Conservation (phyloP, 345 rosid genomes). For the Gossypium turneri region DNA sequence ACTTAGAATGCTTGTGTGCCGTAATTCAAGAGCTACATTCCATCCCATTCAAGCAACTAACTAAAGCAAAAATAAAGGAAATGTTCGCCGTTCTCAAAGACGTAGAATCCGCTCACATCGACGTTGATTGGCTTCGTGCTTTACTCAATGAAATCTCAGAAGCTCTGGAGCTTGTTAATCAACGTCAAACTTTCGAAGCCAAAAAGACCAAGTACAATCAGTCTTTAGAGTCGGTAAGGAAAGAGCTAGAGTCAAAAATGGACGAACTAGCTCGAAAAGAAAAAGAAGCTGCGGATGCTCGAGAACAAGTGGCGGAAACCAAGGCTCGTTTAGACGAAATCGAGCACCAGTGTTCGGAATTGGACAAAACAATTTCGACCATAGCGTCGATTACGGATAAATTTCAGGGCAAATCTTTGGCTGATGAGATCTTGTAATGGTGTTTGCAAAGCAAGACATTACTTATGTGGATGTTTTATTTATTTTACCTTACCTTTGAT, state of each 20-base stretch:
- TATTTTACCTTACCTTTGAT: neutral
- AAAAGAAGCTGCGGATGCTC: constrained; percentile 36
- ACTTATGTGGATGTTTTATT: neutral
- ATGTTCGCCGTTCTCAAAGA: constrained; percentile 73
- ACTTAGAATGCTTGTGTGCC: constrained; percentile 65
- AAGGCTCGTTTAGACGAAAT: constrained; percentile 32
- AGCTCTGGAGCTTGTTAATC: constrained; percentile 44
- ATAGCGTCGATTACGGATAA: constrained; percentile 37
- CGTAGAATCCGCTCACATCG: constrained; percentile 60
- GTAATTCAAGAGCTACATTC: constrained; percentile 71
- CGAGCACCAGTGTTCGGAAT: constrained; percentile 38
- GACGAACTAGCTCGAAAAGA: constrained; percentile 47
- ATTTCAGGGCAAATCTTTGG: constrained; percentile 42
- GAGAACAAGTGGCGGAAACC: constrained; percentile 32
- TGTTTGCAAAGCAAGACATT: constrained; percentile 11
- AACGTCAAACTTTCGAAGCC: constrained; percentile 34
- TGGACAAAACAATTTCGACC: constrained; percentile 35
- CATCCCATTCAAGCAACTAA: constrained; percentile 47
- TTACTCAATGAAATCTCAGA: constrained; percentile 50
- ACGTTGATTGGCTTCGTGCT: constrained; percentile 56
- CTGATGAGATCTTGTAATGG: constrained; percentile 50
- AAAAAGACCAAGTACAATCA: constrained; percentile 40
- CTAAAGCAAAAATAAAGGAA: constrained; percentile 59
- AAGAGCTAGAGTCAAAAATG: constrained; percentile 42
- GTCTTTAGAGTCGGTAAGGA: constrained; percentile 39